Percentiles rank a stretch among this genome's conserved stretches.
Conservation (phyloP, 768 basidiomycete species). For the Leccinum incarnatum region DNA sequence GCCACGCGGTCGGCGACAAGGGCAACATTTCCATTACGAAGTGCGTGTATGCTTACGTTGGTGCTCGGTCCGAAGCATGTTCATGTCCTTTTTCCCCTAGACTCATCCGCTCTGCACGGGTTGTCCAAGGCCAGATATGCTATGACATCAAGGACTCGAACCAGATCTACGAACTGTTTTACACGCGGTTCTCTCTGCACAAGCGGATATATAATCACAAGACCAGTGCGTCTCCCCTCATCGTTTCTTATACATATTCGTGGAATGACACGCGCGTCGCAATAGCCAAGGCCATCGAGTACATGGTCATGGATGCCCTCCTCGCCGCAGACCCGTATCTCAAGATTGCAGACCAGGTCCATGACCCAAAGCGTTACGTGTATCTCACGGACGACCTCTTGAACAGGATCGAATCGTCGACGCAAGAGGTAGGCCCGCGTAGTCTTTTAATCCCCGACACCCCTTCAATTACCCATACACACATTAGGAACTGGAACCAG, state of each 20-base stretch:
- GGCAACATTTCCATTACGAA: constrained; percentile 50
- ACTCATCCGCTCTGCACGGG: constrained; percentile 70
- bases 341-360: constrained; percentile 54
- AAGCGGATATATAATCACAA: constrained; percentile 84
- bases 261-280: not conserved
- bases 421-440: constrained; percentile 25
- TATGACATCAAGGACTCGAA: constrained; percentile 82
- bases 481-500: constrained; percentile 52
- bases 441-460: no score
- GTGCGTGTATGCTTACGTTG: constrained; percentile 19
- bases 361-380: constrained; percentile 57
- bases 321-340: constrained; percentile 62
- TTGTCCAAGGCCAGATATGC: constrained; percentile 71
- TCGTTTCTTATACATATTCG: no score
- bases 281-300: constrained; percentile 72
- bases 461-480: no score
- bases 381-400: constrained; percentile 69
- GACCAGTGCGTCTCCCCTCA: constrained; percentile 35
- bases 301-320: constrained; percentile 84
- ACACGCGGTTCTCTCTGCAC: constrained; percentile 75
- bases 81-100: constrained; percentile 32
- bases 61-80: not conserved
- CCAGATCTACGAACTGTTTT: constrained; percentile 70
- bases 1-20: constrained; percentile 65
- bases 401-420: constrained; percentile 53